phyloP scores from a whole-genome alignment of 179 eudicot genomes.

The Spergularia azorica region DNA sequence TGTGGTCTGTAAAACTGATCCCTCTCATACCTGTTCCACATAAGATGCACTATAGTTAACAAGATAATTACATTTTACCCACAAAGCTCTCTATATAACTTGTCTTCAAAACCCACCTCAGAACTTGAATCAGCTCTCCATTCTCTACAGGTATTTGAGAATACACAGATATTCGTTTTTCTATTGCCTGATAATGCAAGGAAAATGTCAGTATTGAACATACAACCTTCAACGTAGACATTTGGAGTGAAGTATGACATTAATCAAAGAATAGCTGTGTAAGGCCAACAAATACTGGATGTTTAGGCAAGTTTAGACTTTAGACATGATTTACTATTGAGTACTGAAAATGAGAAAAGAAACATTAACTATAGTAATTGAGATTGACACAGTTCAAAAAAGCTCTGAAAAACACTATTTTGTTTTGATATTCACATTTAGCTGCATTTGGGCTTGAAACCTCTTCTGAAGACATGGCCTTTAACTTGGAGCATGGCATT shows the following conservation, averaged over 20 bases:
- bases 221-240: constrained; percentile 6
- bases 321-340: neutral
- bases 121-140: constrained; percentile 95
- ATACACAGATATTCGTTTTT: constrained; percentile 88
- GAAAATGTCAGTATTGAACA: constrained; percentile 3
- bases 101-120: constrained; percentile 49
- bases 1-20: constrained; percentile 86
- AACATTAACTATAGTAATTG: neutral
- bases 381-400: neutral
- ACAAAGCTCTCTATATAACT: constrained; percentile 4
- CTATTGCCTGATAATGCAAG: constrained; percentile 64
- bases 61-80: constrained; percentile 19
- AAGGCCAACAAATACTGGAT: neutral
- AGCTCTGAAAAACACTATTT: neutral
- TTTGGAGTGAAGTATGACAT: neutral
- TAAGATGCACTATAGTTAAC: constrained; percentile 52
- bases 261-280: neutral
- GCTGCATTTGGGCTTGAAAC: neutral
- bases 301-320: neutral
- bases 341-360: neutral
- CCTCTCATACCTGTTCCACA: constrained; percentile 84
- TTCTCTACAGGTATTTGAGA: constrained; percentile 91
- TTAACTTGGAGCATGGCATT: too few relatives aligned
- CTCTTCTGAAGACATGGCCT: neutral
- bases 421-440: neutral